Conservation (phyloP, 2,329 filamentous ascomycete genomes). For the Ampelomyces quisqualis region DNA sequence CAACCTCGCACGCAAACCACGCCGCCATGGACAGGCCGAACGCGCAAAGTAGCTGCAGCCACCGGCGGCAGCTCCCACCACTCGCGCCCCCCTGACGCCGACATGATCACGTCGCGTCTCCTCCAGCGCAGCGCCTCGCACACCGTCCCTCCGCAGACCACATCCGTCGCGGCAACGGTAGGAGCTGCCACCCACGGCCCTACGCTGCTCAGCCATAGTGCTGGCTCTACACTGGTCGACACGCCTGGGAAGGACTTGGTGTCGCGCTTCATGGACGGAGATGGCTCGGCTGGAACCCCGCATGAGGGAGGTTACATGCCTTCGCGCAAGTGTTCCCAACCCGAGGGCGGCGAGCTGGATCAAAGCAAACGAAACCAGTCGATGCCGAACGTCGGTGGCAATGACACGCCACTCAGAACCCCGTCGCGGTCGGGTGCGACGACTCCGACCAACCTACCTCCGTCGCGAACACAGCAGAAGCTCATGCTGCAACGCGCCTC, state of each 20-base stretch:
- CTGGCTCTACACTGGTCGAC: conserved; percentile 44
- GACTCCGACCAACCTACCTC: conserved; percentile 44
- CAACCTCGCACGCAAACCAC: conserved; percentile 13
- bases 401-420: conserved; percentile 31
- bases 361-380: conserved; percentile 42
- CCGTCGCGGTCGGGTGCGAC: conserved; percentile 41
- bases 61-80: conserved; percentile 39
- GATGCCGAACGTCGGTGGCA: conserved; percentile 40
- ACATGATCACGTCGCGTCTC: conserved; percentile 67
- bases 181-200: conserved; percentile 44
- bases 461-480: conserved; percentile 72
- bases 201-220: conserved; percentile 41
- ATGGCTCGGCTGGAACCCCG: conserved; percentile 46
- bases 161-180: conserved; percentile 58
- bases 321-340: conserved; percentile 24
- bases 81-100: conserved; percentile 54
- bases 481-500: conserved; percentile 72
- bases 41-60: conserved; percentile 21
- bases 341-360: conserved; percentile 26
- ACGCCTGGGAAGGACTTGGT: conserved; percentile 47
- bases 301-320: conserved; percentile 43
- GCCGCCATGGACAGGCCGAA: conserved; percentile 31
- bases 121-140: conserved; percentile 65
- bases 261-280: conserved; percentile 49
- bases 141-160: conserved; percentile 65